Evolutionary conservation across 441 rosid species (phyloP).

Genomic region (Eutrema salsugineum): DNA sequence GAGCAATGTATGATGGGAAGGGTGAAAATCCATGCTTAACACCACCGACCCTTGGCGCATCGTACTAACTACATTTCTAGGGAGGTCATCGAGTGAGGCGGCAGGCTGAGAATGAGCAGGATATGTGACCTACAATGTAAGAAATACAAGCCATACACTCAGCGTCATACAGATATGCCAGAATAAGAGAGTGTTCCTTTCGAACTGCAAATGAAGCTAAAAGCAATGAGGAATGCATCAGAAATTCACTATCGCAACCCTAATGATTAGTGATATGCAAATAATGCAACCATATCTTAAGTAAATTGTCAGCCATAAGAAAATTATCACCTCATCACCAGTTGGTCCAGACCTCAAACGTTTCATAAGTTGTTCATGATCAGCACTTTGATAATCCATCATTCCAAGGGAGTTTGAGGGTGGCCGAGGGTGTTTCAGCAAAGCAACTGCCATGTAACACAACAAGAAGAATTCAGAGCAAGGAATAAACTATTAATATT

Average conservation of each 20-base stretch:
- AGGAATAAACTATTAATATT: background rate
- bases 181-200: background rate
- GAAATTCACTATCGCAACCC: background rate
- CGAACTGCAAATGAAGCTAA: background rate
- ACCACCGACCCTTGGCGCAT: conserved; percentile 56
- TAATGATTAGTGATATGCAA: background rate
- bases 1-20: conserved; percentile 52
- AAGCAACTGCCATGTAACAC: conserved; percentile 20
- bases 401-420: conserved; percentile 56
- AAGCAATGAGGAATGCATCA: background rate
- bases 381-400: conserved; percentile 69
- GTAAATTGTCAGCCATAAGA: background rate
- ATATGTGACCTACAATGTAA: conserved; percentile 37
- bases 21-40: conserved; percentile 75
- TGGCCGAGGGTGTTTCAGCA: conserved; percentile 65
- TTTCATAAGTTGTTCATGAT: conserved; percentile 76
- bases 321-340: conserved; percentile 47
- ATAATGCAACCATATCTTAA: background rate
- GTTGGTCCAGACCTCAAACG: conserved; percentile 61
- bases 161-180: background rate
- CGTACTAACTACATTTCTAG: conserved; percentile 42
- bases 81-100: conserved; percentile 54
- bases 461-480: background rate
- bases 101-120: conserved; percentile 41
- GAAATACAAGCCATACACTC: conserved; percentile 7